Evolutionary conservation across 352 stramenopile species (phyloP).

Genomic region (Globisporangium cystogenes): DNA sequence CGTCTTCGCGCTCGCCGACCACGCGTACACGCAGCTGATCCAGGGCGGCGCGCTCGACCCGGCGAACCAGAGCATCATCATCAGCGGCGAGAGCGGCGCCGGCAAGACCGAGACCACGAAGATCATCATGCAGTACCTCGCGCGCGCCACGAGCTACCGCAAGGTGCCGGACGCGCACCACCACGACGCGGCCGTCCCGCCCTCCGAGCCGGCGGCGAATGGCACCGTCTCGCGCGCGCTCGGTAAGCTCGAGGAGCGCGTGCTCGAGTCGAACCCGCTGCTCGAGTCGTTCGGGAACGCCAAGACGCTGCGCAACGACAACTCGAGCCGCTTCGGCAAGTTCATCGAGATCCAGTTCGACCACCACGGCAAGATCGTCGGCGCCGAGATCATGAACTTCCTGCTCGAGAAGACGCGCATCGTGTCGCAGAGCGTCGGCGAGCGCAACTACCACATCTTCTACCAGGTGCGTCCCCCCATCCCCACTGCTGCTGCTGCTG

Average conservation of each 20-base stretch:
- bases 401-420: conserved; percentile 90
- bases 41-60: conserved; percentile 73
- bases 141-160: conserved; percentile 67
- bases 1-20: conserved; percentile 88
- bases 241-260: conserved; percentile 80
- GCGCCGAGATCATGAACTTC: conserved; percentile 89
- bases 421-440: conserved; percentile 83
- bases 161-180: conserved; percentile 33
- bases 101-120: conserved; percentile 91
- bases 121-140: conserved; percentile 91
- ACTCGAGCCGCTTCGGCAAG: conserved; percentile 96
- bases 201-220: conserved; percentile 58
- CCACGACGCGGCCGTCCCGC: conserved; percentile 40
- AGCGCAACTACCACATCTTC: conserved; percentile 98
- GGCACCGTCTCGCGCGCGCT: conserved; percentile 86
- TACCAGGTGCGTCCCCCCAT: conserved; percentile 77
- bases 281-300: conserved; percentile 90
- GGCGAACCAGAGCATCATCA: conserved; percentile 90
- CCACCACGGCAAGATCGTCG: conserved; percentile 88
- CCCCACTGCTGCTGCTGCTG: neutral
- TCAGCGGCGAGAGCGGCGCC: conserved; percentile 88
- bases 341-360: conserved; percentile 98
- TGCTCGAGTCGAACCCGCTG: conserved; percentile 86
- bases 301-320: conserved; percentile 96
- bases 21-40: conserved; percentile 88